These are phyloP conservation scores for Cyclostephanos tholiformis DNA, from an alignment of 108 stramenopile species.

Conservation along the genomic window DNA sequence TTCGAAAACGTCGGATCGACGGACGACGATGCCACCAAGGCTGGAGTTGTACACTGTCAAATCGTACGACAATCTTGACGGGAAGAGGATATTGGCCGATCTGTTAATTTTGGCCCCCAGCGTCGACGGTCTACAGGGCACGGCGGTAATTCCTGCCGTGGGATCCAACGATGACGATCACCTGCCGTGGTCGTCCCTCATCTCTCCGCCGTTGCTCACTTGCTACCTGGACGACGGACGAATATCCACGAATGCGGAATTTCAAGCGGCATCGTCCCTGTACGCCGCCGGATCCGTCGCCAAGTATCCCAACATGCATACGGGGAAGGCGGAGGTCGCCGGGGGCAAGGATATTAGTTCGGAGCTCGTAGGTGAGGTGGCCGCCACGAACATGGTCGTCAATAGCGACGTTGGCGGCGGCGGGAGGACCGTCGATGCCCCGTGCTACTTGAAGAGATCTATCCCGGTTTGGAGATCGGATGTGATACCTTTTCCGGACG, in stretches of 20 bases:
- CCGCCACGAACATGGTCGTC: constrained; percentile 76
- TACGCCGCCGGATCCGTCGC: constrained; percentile 86
- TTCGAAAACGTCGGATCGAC: not conserved
- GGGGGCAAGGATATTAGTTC: constrained; percentile 70
- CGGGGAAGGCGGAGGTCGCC: constrained; percentile 74
- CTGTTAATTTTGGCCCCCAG: constrained; percentile 74
- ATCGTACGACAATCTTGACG: constrained; percentile 78
- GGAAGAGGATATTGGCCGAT: constrained; percentile 53
- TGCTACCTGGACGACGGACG: constrained; percentile 85
- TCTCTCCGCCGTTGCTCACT: constrained; percentile 61
- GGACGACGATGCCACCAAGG: constrained; percentile 12
- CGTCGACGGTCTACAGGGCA: constrained; percentile 67
- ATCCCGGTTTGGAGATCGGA: constrained; percentile 84
- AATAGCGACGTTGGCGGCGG: constrained; percentile 26
- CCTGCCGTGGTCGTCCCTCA: constrained; percentile 44
- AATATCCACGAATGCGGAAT: constrained; percentile 64
- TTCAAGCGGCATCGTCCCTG: constrained; percentile 66
- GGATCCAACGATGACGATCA: constrained; percentile 1
- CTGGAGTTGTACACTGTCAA: constrained; percentile 80
- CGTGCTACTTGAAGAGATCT: constrained; percentile 45
- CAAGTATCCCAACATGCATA: constrained; percentile 68
- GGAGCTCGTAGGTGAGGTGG: constrained; percentile 66
- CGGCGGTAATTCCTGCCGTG: constrained; percentile 44
- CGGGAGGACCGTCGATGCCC: not conserved
- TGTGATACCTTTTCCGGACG: constrained; percentile 55